Evolutionary conservation across 306 rosid genomes (phyloP).

Genomic region (Aeschynomene evenia): DNA sequence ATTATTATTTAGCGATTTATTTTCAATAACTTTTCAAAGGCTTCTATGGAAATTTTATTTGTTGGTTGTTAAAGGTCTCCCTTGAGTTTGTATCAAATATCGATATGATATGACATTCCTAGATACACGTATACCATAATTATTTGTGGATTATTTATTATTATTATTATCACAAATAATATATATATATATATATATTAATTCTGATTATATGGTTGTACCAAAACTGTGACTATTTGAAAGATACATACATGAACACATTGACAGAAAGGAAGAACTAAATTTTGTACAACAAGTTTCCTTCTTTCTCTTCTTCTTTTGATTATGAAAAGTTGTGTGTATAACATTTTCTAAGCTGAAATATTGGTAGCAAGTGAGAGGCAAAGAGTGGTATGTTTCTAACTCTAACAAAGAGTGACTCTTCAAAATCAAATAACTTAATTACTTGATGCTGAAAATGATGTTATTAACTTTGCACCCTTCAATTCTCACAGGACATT

Average conservation of each 20-base stretch:
- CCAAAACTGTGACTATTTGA: background rate
- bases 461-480: constrained; percentile 30
- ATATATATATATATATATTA: too few species aligned
- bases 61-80: background rate
- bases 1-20: background rate
- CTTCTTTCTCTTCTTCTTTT: constrained; percentile 12
- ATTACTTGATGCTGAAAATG: constrained; percentile 29
- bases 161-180: too few species aligned
- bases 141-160: background rate
- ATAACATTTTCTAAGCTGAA: constrained; percentile 46
- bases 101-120: background rate
- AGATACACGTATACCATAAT: background rate
- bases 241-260: constrained; percentile 12
- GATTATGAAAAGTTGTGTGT: constrained; percentile 50
- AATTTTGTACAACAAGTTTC: constrained; percentile 64
- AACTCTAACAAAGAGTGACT: constrained; percentile 42
- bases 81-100: constrained; percentile 15
- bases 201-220: constrained; percentile 6
- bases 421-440: constrained; percentile 30
- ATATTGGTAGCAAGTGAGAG: constrained; percentile 34
- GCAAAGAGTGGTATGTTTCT: constrained; percentile 38
- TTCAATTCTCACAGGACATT: constrained; percentile 41
- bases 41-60: background rate
- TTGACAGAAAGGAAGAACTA: constrained; percentile 37
- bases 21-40: background rate